A percentile compares a stretch with the other conserved stretches of the same genome.
Conservation (phyloP, 164 flowering plant species). For the Liquidambar formosana region DNA sequence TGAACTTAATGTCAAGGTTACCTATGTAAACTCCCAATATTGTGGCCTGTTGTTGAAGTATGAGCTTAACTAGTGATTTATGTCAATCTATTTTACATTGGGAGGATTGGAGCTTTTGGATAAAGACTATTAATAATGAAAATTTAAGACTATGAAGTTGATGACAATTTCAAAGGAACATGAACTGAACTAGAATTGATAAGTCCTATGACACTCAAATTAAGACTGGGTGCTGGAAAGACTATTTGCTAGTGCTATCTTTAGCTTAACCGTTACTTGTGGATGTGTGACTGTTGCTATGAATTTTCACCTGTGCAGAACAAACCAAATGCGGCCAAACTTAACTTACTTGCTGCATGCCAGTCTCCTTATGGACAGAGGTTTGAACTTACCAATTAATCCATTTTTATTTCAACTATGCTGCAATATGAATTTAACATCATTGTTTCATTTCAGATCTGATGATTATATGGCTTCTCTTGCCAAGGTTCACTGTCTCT, state of each 20-base stretch:
- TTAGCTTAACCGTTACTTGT: background rate
- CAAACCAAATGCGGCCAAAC: constrained; percentile 54
- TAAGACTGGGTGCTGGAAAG: background rate
- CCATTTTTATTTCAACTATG: background rate
- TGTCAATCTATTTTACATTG: no score
- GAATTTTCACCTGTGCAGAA: constrained; percentile 42
- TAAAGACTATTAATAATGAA: no score
- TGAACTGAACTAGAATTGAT: no score
- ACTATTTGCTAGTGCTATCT: background rate
- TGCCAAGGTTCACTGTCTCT: constrained; percentile 77
- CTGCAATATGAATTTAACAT: background rate
- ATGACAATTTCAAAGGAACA: no score
- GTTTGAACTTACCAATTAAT: constrained; percentile 22
- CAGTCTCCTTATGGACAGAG: constrained; percentile 72
- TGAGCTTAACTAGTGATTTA: no score
- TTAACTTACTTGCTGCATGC: constrained; percentile 57
- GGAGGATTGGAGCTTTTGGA: no score
- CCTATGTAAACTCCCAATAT: no score
- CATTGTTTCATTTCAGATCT: constrained; percentile 46
- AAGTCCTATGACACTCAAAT: background rate
- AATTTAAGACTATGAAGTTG: no score
- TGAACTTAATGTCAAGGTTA: no score
- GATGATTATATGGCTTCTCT: constrained; percentile 91
- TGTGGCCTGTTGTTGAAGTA: no score
- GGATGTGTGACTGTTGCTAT: background rate